Conservation (phyloP, 306 rosid species). For the Ammopiptanthus mongolicus region DNA sequence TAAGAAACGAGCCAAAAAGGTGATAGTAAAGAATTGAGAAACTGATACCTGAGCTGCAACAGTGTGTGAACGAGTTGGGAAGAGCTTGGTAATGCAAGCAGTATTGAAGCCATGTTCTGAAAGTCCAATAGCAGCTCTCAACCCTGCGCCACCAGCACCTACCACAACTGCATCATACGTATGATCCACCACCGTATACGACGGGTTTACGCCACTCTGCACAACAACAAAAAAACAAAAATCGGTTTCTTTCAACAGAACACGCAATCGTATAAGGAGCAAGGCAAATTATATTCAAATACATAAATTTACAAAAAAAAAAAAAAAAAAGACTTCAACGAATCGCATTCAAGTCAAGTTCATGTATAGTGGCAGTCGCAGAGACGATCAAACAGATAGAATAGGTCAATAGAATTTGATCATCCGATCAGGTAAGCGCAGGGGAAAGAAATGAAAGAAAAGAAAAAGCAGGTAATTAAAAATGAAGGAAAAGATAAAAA, state of each 20-base stretch:
- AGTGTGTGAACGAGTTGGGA: conserved; percentile 97
- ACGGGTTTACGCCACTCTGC: conserved; percentile 57
- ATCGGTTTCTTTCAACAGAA: neutral
- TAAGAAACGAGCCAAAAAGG: neutral
- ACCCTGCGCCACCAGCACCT: conserved; percentile 97
- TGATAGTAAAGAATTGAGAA: neutral
- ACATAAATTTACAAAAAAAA: neutral
- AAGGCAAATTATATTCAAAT: neutral
- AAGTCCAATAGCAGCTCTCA: conserved; percentile 93
- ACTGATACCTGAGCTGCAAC: conserved; percentile 90
- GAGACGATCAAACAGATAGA: conserved; percentile 3
- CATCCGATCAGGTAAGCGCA: neutral
- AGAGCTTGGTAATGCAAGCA: conserved; percentile 93
- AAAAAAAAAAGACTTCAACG: neutral
- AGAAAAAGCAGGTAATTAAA: neutral
- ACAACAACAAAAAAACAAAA: conserved; percentile 1
- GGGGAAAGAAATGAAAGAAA: neutral
- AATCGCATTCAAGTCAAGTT: neutral
- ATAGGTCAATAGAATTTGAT: neutral
- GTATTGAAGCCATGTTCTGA: conserved; percentile 96
- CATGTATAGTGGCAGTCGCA: neutral
- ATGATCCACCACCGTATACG: conserved; percentile 89
- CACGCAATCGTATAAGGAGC: neutral
- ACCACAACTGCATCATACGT: conserved; percentile 87
- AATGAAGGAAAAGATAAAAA: neutral